These are phyloP conservation scores for Pogostemon cablin DNA, from an alignment of 257 asterid genomes.

Conservation along the genomic window DNA sequence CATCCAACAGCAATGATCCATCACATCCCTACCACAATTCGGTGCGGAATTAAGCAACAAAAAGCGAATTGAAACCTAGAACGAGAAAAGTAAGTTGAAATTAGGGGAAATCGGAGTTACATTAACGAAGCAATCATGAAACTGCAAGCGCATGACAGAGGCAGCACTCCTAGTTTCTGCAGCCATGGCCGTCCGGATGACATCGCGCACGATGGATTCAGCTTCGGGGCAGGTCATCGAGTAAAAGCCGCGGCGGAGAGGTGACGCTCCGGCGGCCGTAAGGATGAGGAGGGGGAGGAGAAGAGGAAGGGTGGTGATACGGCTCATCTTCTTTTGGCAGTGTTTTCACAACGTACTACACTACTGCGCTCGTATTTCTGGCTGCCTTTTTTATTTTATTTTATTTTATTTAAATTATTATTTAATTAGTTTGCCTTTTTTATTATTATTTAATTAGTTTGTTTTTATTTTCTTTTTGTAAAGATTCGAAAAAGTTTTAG, in stretches of 20 bases:
- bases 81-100: background rate
- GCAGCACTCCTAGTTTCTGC: conserved; percentile 72
- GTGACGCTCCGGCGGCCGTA: conserved; percentile 34
- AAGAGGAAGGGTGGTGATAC: conserved; percentile 16
- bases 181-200: conserved; percentile 57
- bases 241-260: conserved; percentile 61
- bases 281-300: conserved; percentile 38
- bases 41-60: background rate
- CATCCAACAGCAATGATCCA: conserved; percentile 89
- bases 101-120: conserved; percentile 38
- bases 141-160: conserved; percentile 93
- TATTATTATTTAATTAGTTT: no score
- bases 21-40: conserved; percentile 73
- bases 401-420: no score
- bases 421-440: no score
- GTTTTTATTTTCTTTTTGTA: no score
- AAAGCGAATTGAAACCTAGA: background rate
- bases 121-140: conserved; percentile 93
- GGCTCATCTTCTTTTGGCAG: conserved; percentile 39
- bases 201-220: conserved; percentile 59
- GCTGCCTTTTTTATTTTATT: no score
- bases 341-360: conserved; percentile 11
- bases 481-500: no score
- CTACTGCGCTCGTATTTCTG: no score
- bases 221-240: conserved; percentile 71